Conservation (phyloP, 2,329 filamentous ascomycete species). For the Ophiostoma quercus region DNA sequence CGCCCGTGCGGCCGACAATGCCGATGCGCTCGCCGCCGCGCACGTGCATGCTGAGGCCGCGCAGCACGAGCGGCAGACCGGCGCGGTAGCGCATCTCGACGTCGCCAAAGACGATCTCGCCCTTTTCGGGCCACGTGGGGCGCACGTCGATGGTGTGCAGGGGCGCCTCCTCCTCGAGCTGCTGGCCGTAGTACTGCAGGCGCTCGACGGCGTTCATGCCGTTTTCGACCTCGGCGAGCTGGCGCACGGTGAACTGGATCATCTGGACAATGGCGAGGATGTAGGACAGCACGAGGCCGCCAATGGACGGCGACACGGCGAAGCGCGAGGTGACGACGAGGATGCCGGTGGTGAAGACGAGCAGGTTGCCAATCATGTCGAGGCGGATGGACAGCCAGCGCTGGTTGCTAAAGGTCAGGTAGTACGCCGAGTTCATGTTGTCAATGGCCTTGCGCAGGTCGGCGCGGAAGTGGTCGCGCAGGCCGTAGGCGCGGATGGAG, state of each 20-base stretch:
- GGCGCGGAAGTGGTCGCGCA: conserved; percentile 67
- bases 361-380: conserved; percentile 73
- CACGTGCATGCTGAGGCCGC: conserved; percentile 66
- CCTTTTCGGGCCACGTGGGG: conserved; percentile 76
- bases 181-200: conserved; percentile 79
- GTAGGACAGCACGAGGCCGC: conserved; percentile 84
- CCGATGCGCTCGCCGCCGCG: conserved; percentile 72
- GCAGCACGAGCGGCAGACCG: conserved; percentile 66
- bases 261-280: conserved; percentile 90
- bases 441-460: conserved; percentile 72
- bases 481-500: conserved; percentile 82
- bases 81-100: conserved; percentile 74
- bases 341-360: conserved; percentile 85
- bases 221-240: conserved; percentile 93
- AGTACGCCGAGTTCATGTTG: conserved; percentile 91
- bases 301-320: conserved; percentile 75
- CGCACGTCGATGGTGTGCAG: conserved; percentile 69
- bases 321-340: conserved; percentile 90
- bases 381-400: conserved; percentile 84
- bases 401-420: conserved; percentile 91
- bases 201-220: conserved; percentile 97
- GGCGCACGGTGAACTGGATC: conserved; percentile 91
- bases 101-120: conserved; percentile 70
- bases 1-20: conserved; percentile 75
- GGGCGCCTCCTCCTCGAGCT: conserved; percentile 85